Evolutionary conservation across 23 red algal species (phyloP).

Genomic region (Gracilaria domingensis): DNA sequence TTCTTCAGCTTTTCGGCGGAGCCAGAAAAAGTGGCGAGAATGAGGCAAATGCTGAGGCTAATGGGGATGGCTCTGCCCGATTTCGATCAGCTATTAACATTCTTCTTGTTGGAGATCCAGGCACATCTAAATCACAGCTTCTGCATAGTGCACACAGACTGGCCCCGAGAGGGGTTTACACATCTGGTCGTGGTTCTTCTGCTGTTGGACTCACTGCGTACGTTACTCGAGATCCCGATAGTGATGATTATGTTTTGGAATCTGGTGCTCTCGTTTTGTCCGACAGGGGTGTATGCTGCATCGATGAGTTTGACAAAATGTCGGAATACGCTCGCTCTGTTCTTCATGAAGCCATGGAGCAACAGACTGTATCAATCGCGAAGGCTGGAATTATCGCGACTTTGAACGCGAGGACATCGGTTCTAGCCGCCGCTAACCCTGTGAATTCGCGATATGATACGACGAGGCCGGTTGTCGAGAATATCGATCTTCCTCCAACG

Average conservation of each 20-base stretch:
- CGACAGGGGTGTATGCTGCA: constrained; percentile 95
- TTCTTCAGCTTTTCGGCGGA: constrained; percentile 97
- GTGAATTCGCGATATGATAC: constrained; percentile 93
- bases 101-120: constrained; percentile 96
- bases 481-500: constrained; percentile 99
- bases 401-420: constrained; percentile 93
- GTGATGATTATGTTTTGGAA: constrained; percentile 93
- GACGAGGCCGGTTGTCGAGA: constrained; percentile 88
- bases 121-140: constrained; percentile 91
- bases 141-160: constrained; percentile 93
- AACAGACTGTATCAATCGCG: constrained; percentile 98
- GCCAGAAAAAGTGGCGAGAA: constrained; percentile 55
- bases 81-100: constrained; percentile 96
- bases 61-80: constrained; percentile 69
- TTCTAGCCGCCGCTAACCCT: constrained; percentile 98
- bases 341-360: constrained; percentile 99
- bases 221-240: constrained; percentile 92
- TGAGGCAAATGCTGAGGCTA: constrained; percentile 59
- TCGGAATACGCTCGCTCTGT: constrained; percentile 94
- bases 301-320: constrained; percentile 99
- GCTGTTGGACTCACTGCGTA: constrained; percentile 99
- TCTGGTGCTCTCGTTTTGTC: constrained; percentile 96
- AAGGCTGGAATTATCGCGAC: constrained; percentile 99
- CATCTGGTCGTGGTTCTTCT: constrained; percentile 96
- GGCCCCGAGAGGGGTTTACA: constrained; percentile 97